A percentile compares a stretch with the other conserved stretches of the same genome.
These are phyloP conservation scores for Phytophthora citrophthora DNA, from an alignment of 352 stramenopile species.

Conservation along the genomic window DNA sequence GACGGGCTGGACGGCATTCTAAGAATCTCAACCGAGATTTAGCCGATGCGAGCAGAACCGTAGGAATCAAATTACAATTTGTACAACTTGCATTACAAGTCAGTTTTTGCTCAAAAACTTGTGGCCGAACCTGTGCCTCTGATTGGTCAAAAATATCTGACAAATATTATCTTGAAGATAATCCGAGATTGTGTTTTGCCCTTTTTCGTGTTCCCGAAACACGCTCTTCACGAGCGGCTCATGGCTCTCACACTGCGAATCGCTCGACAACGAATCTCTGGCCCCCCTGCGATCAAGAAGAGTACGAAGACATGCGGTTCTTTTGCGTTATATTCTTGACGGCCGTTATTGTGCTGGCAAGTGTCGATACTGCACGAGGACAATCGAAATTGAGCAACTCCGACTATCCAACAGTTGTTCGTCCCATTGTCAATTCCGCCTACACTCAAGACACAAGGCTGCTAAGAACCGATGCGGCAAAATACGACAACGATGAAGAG, in stretches of 20 bases:
- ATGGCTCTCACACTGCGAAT: no score
- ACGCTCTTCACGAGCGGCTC: no score
- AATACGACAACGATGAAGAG: neutral
- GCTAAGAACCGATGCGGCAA: neutral
- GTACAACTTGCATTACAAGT: no score
- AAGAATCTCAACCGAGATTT: no score
- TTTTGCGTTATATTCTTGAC: neutral
- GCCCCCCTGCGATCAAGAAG: neutral
- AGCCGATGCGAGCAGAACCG: no score
- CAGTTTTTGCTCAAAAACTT: neutral
- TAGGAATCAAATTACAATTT: no score
- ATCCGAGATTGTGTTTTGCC: no score
- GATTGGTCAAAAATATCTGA: no score
- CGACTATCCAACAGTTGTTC: neutral
- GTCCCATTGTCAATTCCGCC: neutral
- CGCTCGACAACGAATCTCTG: neutral
- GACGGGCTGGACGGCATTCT: neutral
- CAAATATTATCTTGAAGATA: no score
- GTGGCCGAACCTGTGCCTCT: no score
- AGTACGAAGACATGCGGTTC: conserved; percentile 3
- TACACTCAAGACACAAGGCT: neutral
- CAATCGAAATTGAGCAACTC: neutral
- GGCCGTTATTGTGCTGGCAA: neutral
- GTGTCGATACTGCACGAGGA: neutral
- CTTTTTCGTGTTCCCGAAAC: no score